These are phyloP conservation scores for Chlorella sp. DNA, from an alignment of 139 green algal genomes.

Conservation along the genomic window DNA sequence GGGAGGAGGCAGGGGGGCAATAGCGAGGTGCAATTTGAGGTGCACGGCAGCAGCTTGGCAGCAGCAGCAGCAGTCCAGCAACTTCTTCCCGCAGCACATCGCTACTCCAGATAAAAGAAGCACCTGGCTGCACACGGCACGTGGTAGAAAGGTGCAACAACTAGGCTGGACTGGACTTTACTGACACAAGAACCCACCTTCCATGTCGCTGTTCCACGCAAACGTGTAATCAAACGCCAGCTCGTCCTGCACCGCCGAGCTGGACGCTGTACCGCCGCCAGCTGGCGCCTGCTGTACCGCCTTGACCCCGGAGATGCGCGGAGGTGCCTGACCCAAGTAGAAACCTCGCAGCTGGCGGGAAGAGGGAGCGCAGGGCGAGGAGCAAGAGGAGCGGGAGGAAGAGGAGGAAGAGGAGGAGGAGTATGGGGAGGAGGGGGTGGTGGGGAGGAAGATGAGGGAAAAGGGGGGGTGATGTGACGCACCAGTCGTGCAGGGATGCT, in stretches of 20 bases:
- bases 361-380: neutral
- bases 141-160: neutral
- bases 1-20: neutral
- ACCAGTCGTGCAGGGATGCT: neutral
- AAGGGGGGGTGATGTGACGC: neutral
- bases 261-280: neutral
- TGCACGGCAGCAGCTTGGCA: neutral
- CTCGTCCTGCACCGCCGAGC: neutral
- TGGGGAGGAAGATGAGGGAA: neutral
- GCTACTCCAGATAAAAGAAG: neutral
- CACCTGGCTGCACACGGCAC: neutral
- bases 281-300: neutral
- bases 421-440: neutral
- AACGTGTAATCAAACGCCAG: constrained; percentile 19
- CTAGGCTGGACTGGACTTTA: neutral
- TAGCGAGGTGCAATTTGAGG: neutral
- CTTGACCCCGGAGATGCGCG: neutral
- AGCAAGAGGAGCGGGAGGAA: neutral
- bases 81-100: too few relatives aligned
- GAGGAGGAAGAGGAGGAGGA: too few relatives aligned
- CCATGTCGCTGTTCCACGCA: constrained; percentile 23
- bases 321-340: neutral
- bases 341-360: neutral
- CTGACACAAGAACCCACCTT: neutral
- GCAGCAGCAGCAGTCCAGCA: too few relatives aligned